Base-by-base conservation (phyloP, 306 rosid species). In the Pterocarpus santalinus region DNA sequence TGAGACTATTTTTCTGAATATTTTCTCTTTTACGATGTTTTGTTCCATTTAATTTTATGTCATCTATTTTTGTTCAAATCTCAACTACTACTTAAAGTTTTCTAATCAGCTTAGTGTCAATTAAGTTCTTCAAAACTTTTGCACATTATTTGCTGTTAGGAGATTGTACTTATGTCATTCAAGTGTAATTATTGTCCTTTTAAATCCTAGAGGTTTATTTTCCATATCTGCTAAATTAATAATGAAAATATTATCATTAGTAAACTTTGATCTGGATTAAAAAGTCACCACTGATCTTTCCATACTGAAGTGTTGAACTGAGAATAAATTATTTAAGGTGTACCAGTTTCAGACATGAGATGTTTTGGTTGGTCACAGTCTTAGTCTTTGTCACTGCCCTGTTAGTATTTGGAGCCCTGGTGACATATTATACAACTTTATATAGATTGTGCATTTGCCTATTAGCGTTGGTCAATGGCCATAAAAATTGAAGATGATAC, bases 51-150 rank as follows among this genome's bases (percentile, higher is more conserved):
- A 22, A 22, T 22, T 22, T 22, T 22, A 22, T 22, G 28, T 22
- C 28, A 22, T 22, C 28, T 22, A 30, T 56, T 56, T 34, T 30
- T n/a, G 35, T 72, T 47, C 60, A 65, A 65, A 47, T 46, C 28
- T 67, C 41, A 65, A 78, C 71, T 70, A 46, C 68, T 69, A 33
- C 65, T 22, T 62, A 51, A 69, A 14, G 5, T 73, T 55, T 82
- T 69, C 36, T 73, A 33, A 63, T 44, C 13, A 43, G 47, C 47
- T 43, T 43, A 43, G 47, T 63, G 22, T 55, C 49, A 57, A 41
- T 65, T 46, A 9, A 58, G 60, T n/a, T 62, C 63, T 34, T 61
- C 4, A 38, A 51, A 46, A 43, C 56, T 1, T 44, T 4, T 51
- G n/a, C 16, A 10, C 17, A 69, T 69, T 44, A 61, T 73, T 72